These are phyloP conservation scores for Neonectria faginata DNA, from an alignment of 2,329 filamentous ascomycete genomes.

Conservation along the genomic window DNA sequence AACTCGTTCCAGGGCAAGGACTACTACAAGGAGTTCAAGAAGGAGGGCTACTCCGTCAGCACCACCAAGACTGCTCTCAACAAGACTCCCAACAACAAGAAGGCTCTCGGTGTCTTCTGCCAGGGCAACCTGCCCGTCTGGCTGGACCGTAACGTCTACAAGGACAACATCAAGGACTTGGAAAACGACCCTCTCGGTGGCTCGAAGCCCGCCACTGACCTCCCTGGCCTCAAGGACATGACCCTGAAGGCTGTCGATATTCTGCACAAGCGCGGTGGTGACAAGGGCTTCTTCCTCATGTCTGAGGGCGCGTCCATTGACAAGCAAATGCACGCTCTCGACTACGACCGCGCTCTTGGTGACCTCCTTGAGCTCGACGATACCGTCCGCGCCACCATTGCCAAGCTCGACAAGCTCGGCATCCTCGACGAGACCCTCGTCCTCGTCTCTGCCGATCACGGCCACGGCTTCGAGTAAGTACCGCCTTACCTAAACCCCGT, in stretches of 20 bases:
- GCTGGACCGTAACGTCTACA: conserved; percentile 87
- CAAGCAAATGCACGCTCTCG: conserved; percentile 89
- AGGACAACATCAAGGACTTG: conserved; percentile 72
- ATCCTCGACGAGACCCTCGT: conserved; percentile 81
- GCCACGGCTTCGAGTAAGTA: conserved; percentile 81
- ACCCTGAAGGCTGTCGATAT: conserved; percentile 87
- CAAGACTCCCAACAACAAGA: conserved; percentile 66
- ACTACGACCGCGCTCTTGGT: conserved; percentile 87
- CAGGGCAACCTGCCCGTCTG: conserved; percentile 82
- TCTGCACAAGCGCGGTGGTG: conserved; percentile 72
- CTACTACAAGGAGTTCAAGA: conserved; percentile 82
- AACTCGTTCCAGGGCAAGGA: conserved; percentile 76
- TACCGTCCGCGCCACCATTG: conserved; percentile 80
- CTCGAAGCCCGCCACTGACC: conserved; percentile 73
- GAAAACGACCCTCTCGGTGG: conserved; percentile 77
- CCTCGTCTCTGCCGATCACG: conserved; percentile 87
- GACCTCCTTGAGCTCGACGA: conserved; percentile 89
- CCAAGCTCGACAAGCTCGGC: conserved; percentile 73
- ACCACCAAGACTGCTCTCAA: conserved; percentile 79
- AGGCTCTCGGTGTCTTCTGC: conserved; percentile 82
- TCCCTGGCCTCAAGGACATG: conserved; percentile 90
- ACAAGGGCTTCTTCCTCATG: conserved; percentile 89
- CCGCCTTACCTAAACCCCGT: no score
- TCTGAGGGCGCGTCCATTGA: conserved; percentile 86
- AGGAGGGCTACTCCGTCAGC: conserved; percentile 77